Evolutionary conservation across 352 stramenopile genomes (phyloP).

Genomic region (Elongisporangium prolatum): DNA sequence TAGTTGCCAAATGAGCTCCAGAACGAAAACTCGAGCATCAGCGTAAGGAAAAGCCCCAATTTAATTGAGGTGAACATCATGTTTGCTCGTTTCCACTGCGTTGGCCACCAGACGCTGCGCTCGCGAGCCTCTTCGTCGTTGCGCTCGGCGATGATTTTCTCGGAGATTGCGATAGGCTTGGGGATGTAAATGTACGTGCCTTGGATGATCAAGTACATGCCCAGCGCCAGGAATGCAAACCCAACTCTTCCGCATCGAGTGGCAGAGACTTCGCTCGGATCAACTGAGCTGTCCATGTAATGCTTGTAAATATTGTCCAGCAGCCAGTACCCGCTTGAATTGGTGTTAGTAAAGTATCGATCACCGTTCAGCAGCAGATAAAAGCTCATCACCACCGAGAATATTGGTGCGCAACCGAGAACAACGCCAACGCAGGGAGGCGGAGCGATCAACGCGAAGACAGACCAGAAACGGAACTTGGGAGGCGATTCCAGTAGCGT

Average conservation of each 20-base stretch:
- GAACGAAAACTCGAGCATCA: conserved; percentile 96
- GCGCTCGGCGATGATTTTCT: conserved; percentile 86
- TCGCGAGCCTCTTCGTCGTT: conserved; percentile 58
- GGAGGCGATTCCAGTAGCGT: conserved; percentile 90
- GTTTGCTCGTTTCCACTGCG: conserved; percentile 94
- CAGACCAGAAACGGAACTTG: conserved; percentile 87
- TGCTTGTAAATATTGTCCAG: conserved; percentile 77
- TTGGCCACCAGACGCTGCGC: conserved; percentile 85
- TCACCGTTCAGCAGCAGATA: conserved; percentile 68
- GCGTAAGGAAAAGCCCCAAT: conserved; percentile 89
- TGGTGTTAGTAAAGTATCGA: conserved; percentile 23
- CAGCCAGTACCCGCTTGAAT: conserved; percentile 65
- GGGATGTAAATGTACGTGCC: conserved; percentile 91
- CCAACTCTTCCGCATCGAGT: conserved; percentile 88
- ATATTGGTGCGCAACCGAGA: conserved; percentile 86
- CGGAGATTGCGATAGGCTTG: conserved; percentile 85
- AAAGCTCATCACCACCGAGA: conserved; percentile 53
- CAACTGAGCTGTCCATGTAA: conserved; percentile 84
- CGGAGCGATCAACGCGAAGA: conserved; percentile 90
- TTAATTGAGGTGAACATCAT: conserved; percentile 93
- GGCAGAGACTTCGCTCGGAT: conserved; percentile 58
- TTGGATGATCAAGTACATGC: conserved; percentile 81
- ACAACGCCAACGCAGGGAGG: conserved; percentile 86
- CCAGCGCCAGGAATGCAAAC: conserved; percentile 91
- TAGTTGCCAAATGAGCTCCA: conserved; percentile 93